Percentiles rank a stretch among this genome's conserved stretches.
These are phyloP conservation scores for Picochlorum sp. DNA, from an alignment of 139 green algal genomes.

Conservation along the genomic window DNA sequence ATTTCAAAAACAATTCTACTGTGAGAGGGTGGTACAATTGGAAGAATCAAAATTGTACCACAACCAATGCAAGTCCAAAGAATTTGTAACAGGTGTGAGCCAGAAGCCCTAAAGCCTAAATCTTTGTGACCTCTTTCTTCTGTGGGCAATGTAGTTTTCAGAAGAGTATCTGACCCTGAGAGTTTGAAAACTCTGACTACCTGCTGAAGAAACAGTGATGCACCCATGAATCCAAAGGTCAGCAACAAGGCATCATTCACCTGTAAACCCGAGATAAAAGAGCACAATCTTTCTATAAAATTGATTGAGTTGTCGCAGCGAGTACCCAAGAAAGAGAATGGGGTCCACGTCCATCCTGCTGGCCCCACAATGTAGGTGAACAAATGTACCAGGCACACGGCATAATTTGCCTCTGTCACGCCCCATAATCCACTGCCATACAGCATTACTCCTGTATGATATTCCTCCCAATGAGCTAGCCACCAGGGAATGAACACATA, in stretches of 20 bases:
- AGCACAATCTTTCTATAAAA: not conserved
- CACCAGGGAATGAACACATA: constrained; percentile 69
- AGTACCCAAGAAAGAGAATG: not conserved
- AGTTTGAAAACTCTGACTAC: constrained; percentile 7
- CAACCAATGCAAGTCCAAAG: constrained; percentile 17
- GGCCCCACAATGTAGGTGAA: constrained; percentile 34
- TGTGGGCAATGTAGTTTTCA: constrained; percentile 24
- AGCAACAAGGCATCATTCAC: constrained; percentile 7
- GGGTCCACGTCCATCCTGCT: constrained; percentile 8
- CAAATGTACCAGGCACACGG: constrained; percentile 52
- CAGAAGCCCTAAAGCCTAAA: constrained; percentile 34
- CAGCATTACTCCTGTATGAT: constrained; percentile 72
- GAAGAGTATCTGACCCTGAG: constrained; percentile 7
- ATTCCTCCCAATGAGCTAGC: constrained; percentile 87
- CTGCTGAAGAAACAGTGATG: not conserved
- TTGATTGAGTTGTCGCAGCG: not conserved
- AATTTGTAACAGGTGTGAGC: constrained; percentile 58
- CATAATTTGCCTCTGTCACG: constrained; percentile 80
- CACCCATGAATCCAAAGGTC: constrained; percentile 5
- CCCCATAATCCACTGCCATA: constrained; percentile 76
- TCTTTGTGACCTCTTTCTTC: constrained; percentile 62
- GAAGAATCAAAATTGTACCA: constrained; percentile 14
- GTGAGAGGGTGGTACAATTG: not conserved
- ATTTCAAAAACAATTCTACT: constrained; percentile 24
- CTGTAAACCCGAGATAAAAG: not conserved